phyloP scores from a whole-genome alignment of 2,329 filamentous ascomycete genomes.

The Mycosphaerella arachidis region DNA sequence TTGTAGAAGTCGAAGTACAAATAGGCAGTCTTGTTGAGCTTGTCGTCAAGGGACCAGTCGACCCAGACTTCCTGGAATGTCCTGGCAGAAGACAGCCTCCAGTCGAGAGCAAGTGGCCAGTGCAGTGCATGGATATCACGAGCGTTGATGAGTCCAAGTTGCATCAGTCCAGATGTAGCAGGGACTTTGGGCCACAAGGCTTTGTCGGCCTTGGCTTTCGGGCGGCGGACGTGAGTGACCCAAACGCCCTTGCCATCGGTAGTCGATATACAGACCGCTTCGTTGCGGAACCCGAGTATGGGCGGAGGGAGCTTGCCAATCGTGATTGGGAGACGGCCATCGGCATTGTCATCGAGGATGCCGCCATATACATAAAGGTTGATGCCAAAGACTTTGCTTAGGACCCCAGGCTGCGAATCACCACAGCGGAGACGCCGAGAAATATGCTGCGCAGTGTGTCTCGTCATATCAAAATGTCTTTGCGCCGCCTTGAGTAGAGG shows the following conservation, averaged over 20 bases:
- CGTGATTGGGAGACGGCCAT: constrained; percentile 7
- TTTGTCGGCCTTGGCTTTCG: constrained; percentile 37
- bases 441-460: constrained; percentile 37
- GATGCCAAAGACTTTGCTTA: constrained; percentile 36
- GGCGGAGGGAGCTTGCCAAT: constrained; percentile 24
- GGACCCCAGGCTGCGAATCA: constrained; percentile 42
- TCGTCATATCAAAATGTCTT: constrained; percentile 36
- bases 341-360: constrained; percentile 33
- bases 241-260: constrained; percentile 40
- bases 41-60: constrained; percentile 32
- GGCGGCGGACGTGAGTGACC: constrained; percentile 40
- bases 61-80: constrained; percentile 42
- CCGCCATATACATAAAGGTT: constrained; percentile 42
- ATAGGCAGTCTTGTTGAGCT: constrained; percentile 34
- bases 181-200: constrained; percentile 43
- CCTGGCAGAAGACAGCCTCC: constrained; percentile 26
- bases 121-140: constrained; percentile 15
- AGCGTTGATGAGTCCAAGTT: constrained; percentile 33
- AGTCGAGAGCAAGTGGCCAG: constrained; percentile 26
- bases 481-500: constrained; percentile 40
- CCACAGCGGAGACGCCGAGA: constrained; percentile 41
- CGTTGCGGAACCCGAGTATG: constrained; percentile 36
- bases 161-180: constrained; percentile 33
- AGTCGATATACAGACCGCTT: constrained; percentile 36
- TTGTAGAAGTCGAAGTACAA: constrained; percentile 45